Evolutionary conservation across 495 filamentous ascomycete genomes (phyloP).

Genomic region (Pseudotulostoma volvatum): DNA sequence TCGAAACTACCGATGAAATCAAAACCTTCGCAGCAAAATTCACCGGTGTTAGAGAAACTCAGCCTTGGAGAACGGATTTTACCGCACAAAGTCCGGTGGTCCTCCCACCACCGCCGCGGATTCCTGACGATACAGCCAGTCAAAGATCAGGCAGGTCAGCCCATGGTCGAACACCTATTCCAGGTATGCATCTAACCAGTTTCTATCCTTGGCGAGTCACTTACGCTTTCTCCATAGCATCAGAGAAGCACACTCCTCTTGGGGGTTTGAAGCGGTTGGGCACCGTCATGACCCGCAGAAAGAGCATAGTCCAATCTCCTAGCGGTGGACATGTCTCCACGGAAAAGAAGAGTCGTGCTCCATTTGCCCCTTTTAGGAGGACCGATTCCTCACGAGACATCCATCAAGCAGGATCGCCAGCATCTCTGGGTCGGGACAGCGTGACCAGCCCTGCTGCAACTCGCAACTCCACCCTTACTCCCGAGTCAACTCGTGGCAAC

Average conservation of each 20-base stretch:
- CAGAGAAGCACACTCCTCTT: slow-evolving; percentile 23
- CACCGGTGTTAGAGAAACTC: slow-evolving; percentile 12
- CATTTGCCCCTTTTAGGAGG: slow-evolving; percentile 38
- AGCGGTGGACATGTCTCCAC: slow-evolving; percentile 18
- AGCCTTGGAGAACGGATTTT: slow-evolving; percentile 8
- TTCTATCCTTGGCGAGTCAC: slow-evolving; percentile 2
- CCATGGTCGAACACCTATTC: slow-evolving; percentile 27
- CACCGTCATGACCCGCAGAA: slow-evolving; percentile 59
- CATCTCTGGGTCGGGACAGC: slow-evolving; percentile 16
- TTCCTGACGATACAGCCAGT: slow-evolving; percentile 41
- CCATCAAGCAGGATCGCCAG: slow-evolving; percentile 26
- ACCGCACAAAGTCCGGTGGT: slow-evolving; percentile 1
- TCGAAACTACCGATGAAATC: slow-evolving; percentile 79
- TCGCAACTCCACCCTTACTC: slow-evolving; percentile 17
- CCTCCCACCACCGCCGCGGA: slow-evolving; percentile 23
- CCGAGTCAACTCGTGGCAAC: slow-evolving; percentile 9
- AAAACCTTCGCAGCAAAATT: slow-evolving; percentile 57
- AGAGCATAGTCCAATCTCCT: slow-evolving; percentile 26
- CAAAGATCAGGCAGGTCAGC: slow-evolving; percentile 38
- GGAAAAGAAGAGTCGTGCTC: slow-evolving; percentile 33
- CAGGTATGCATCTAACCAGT: not conserved
- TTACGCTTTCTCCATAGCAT: slow-evolving; percentile 4
- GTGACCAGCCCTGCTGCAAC: slow-evolving; percentile 16
- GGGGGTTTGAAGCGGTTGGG: slow-evolving; percentile 51
- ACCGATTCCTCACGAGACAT: slow-evolving; percentile 24